Conservation (phyloP, 441 rosid species). For the Eruca vesicaria region DNA sequence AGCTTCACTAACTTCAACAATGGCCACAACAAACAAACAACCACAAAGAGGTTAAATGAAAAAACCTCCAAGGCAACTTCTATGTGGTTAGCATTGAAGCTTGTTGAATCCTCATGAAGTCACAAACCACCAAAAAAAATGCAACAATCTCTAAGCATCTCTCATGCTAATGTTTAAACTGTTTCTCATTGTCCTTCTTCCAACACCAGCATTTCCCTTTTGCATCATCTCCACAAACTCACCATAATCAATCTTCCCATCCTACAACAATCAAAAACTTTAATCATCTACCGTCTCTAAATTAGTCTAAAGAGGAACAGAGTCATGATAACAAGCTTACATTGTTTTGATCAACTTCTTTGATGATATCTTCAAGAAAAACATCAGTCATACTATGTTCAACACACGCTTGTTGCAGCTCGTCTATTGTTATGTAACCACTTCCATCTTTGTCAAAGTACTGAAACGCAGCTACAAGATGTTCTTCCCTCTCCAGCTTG, state of each 20-base stretch:
- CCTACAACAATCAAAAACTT: slow-evolving; percentile 41
- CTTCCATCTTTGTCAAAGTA: slow-evolving; percentile 97
- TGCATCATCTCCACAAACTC: slow-evolving; percentile 99
- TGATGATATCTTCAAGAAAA: slow-evolving; percentile 84
- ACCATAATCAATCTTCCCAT: slow-evolving; percentile 91
- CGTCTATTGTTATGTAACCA: slow-evolving; percentile 92
- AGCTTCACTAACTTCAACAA: not conserved
- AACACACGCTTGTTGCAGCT: slow-evolving; percentile 91
- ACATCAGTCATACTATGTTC: slow-evolving; percentile 94
- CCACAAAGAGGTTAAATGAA: too few relatives aligned
- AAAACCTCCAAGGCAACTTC: not conserved
- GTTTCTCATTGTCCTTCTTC: slow-evolving; percentile 92
- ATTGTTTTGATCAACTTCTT: slow-evolving; percentile 95
- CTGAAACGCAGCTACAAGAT: slow-evolving; percentile 90
- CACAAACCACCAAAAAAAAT: too few relatives aligned
- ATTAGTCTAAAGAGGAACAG: slow-evolving; percentile 1
- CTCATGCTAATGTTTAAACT: slow-evolving; percentile 92
- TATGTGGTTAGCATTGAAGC: slow-evolving; percentile 4
- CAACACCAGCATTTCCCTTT: slow-evolving; percentile 88
- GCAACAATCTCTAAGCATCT: slow-evolving; percentile 57
- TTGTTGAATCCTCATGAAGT: not conserved
- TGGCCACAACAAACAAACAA: not conserved
- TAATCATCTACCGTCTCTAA: not conserved
- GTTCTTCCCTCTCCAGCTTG: slow-evolving; percentile 89
- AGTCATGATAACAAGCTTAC: slow-evolving; percentile 27